Conservation (phyloP, 2,329 filamentous ascomycete species). For the Paraconiothyrium brasiliense region DNA sequence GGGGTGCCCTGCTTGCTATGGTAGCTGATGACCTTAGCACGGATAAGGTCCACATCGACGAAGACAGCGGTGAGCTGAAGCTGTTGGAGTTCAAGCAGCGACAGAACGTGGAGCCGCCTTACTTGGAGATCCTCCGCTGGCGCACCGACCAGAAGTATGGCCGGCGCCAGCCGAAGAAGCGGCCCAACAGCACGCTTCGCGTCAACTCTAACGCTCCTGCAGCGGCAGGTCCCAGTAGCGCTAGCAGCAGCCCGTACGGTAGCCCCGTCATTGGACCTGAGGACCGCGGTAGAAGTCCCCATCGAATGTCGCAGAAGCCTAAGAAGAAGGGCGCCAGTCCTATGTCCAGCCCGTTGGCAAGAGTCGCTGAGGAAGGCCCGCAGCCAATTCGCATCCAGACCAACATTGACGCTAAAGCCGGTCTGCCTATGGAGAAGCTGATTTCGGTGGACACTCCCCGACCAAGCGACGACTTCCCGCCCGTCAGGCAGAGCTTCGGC, state of each 20-base stretch:
- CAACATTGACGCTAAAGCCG: constrained; percentile 43
- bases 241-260: constrained; percentile 68
- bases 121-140: constrained; percentile 95
- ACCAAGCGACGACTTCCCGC: constrained; percentile 49
- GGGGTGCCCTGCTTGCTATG: constrained; percentile 84
- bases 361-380: constrained; percentile 74
- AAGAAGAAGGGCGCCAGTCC: constrained; percentile 64
- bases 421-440: constrained; percentile 49
- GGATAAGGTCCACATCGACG: constrained; percentile 90
- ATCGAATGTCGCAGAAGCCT: constrained; percentile 71
- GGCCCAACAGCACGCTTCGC: constrained; percentile 58
- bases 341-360: constrained; percentile 76
- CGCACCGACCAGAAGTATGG: constrained; percentile 95
- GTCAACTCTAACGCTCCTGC: constrained; percentile 62
- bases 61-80: constrained; percentile 91
- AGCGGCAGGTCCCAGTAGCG: constrained; percentile 55
- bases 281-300: constrained; percentile 74
- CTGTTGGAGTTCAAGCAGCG: constrained; percentile 88
- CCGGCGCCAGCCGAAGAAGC: constrained; percentile 62
- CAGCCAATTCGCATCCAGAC: constrained; percentile 50
- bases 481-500: constrained; percentile 42
- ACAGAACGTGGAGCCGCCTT: constrained; percentile 87
- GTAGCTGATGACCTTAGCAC: constrained; percentile 93
- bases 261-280: constrained; percentile 68
- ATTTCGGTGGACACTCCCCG: constrained; percentile 54